Percentiles rank a stretch among this genome's conserved stretches.
Evolutionary conservation across 768 basidiomycete genomes (phyloP).

Genomic region (Galerina marginata): DNA sequence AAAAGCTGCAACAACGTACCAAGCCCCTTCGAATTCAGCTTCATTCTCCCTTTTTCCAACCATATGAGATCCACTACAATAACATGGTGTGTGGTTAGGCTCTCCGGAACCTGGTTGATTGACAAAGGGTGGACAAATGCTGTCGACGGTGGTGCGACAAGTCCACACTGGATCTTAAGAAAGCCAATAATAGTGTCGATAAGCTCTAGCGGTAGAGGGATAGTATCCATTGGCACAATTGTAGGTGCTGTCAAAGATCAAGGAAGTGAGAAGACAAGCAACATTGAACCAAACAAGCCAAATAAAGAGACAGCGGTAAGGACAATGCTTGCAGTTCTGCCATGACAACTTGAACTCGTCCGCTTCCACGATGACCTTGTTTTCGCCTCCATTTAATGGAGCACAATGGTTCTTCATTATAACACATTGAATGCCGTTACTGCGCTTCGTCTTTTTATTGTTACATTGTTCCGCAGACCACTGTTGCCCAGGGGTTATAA

Average conservation of each 20-base stretch:
- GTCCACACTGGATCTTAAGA: background rate
- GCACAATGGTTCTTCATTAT: background rate
- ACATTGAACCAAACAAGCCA: background rate
- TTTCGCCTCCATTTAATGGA: background rate
- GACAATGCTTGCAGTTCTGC: background rate
- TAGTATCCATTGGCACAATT: background rate
- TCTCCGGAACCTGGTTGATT: too few relatives aligned
- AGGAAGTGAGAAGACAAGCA: background rate
- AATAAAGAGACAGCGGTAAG: background rate
- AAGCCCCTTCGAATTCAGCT: too few relatives aligned
- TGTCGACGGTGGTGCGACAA: background rate
- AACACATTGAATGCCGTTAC: background rate
- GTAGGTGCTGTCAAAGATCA: background rate
- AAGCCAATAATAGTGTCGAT: conserved; percentile 1
- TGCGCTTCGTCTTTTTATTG: background rate
- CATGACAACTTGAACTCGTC: too few relatives aligned
- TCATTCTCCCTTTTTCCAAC: too few relatives aligned
- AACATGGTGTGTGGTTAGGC: too few relatives aligned
- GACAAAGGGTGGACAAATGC: too few relatives aligned
- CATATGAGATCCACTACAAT: too few relatives aligned
- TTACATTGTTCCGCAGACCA: conserved; percentile 2
- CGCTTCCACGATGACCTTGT: conserved; percentile 5
- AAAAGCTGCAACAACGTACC: too few relatives aligned
- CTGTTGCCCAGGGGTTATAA: background rate
- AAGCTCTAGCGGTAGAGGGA: conserved; percentile 6